Base-by-base conservation (phyloP, 2,329 filamentous ascomycete species). In the Diaporthe vaccinii region DNA sequence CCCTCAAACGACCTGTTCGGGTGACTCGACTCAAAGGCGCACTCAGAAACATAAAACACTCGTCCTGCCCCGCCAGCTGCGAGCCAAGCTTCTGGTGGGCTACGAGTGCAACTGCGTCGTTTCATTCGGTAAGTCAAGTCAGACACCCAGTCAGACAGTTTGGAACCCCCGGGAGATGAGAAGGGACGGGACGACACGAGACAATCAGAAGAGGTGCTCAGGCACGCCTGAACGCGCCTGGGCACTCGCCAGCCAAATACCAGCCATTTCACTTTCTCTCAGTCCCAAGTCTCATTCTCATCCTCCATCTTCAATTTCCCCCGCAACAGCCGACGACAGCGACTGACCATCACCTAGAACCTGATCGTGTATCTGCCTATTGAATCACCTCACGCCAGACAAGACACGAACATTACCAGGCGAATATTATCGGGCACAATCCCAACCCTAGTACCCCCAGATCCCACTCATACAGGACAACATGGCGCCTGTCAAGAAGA, bases 401-500 rank as follows among this genome's bases (percentile, higher is more conserved):
- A 28, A n/a, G 31, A 31, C 49, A 41, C 65, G 65, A 55, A 28
- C n/a, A 25, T 28, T 28, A 36, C 31, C 34, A 36, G 65, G 34
- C 65, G 46, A 53, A 39, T 14, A 39, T 39, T 4, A 12, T 41
- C 15, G 51, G 41, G 68, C 36, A 62, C 15, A 25, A 44, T n/a
- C 20, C 34, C 44, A 14, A 17, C 25, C 14, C 25, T 12, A 61
- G 15, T 25, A 44, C 36, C 34, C 58, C 36, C 25, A 28, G 22
- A 55, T 22, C n/a, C 28, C 71, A 44, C 76, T 76, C 41, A 76
- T 73, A 55, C 77, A 41, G 49, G 34, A 53, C 46, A 77, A 82
- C 76, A 88, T 89, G 88, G 84, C 85, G 59, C 31, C 74, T 28
- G 82, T 84, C 74, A 90, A 87, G 81, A 91, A 91, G 85, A 91